Base-by-base conservation (phyloP, 495 filamentous ascomycete species). In the Bacidia rubella region DNA sequence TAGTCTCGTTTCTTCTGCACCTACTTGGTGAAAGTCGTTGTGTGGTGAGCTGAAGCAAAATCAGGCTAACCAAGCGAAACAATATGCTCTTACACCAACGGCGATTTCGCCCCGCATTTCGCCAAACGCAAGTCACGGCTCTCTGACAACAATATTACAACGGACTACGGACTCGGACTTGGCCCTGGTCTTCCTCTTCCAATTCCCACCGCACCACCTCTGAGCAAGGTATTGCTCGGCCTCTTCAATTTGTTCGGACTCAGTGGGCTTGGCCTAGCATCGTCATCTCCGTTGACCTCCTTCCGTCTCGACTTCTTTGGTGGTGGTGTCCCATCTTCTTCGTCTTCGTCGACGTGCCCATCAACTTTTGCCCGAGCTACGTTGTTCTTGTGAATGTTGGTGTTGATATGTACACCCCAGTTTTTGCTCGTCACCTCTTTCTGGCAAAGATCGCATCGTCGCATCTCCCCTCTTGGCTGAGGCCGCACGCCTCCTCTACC, bases 401-500 rank as follows among this genome's bases (percentile, higher is more conserved):
- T 35, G 29, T 50, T 50, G 47, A 38, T 50, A 38, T 50, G 47
- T 11, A 50, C 32, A 25, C 25, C 47, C 47, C 47, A 50, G 12
- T 50, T 50, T n/a, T 38, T 32, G 25, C 15, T 5, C 5, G 32
- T 38, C 25, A 50, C 32, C n/a, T 19, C 22, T 21, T 21, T 50
- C 25, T 32, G n/a, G 27, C 47, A 50, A n/a, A 2, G 32, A 20
- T 27, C 22, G 27, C 47, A 50, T 17, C 20, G 20, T 3, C 47
- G 47, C 47, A 38, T 50, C 17, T 20, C 19, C 44, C 26, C 21
- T 21, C 44, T 12, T 47, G 26, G 44, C 19, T 20, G 44, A 22
- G 17, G 3, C 17, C 21, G 44, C 19, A 22, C 5, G 44, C 44
- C 26, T 15, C 19, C 15, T 20, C n/a, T 46, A 11, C 43, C 23